These are phyloP conservation scores for Drechslerella stenobrocha DNA, from an alignment of 2,329 filamentous ascomycete species.

Conservation along the genomic window DNA sequence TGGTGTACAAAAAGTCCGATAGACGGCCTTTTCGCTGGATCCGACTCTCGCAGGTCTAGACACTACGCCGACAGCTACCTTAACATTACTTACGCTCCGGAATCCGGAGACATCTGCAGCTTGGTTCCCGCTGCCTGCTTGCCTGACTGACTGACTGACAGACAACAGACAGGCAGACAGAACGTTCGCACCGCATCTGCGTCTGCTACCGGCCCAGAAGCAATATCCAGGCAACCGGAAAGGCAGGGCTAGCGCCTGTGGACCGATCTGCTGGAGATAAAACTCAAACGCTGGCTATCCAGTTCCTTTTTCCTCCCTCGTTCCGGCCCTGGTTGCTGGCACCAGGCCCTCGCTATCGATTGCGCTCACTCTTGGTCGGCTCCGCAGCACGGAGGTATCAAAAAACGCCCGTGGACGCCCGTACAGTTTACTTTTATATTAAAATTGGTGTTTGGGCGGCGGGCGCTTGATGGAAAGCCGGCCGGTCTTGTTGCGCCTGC, in stretches of 20 bases:
- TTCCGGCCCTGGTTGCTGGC: not conserved
- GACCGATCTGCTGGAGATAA: not conserved
- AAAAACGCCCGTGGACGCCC: conserved; percentile 4
- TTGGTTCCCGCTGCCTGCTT: conserved; percentile 5
- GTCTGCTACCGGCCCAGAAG: not conserved
- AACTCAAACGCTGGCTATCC: conserved; percentile 3
- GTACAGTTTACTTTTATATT: not conserved
- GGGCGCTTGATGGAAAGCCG: conserved; percentile 3
- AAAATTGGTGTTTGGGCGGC: conserved; percentile 1
- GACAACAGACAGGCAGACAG: not conserved
- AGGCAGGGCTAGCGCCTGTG: not conserved
- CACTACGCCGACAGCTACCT: not conserved
- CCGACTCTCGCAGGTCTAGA: too few species aligned
- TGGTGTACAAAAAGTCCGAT: not conserved
- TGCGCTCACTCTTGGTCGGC: not conserved
- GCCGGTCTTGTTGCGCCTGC: not conserved
- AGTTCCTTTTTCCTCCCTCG: not conserved
- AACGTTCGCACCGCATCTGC: not conserved
- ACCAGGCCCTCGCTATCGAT: not conserved
- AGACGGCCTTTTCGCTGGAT: not conserved
- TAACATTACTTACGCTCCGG: not conserved
- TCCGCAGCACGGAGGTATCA: not conserved
- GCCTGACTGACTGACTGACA: conserved; percentile 1
- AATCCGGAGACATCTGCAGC: conserved; percentile 3
- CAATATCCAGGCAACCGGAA: not conserved